Evolutionary conservation across 1,139 yeast genomes (phyloP).

Genomic region (Tardiomyces blankii): DNA sequence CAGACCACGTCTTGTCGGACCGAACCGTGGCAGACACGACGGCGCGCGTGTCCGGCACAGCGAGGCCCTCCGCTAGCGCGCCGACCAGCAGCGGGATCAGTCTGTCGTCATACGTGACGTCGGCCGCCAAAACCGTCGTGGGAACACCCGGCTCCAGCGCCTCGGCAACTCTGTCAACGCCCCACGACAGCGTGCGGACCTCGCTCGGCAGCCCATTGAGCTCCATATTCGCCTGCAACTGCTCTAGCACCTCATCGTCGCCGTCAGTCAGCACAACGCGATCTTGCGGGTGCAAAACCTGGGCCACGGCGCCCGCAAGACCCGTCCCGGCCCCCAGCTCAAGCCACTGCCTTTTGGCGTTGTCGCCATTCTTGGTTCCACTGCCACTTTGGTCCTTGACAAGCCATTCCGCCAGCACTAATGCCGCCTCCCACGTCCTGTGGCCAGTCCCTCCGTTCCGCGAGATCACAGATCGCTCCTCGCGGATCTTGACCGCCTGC

Average conservation of each 20-base stretch:
- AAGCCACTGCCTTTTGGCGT: slow-evolving; percentile 17
- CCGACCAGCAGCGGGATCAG: slow-evolving; percentile 45
- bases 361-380: too few species aligned
- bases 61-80: slow-evolving; percentile 29
- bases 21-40: not conserved
- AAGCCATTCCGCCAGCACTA: slow-evolving; percentile 48
- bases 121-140: slow-evolving; percentile 48
- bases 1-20: not conserved
- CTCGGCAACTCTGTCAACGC: slow-evolving; percentile 23
- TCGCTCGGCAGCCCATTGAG: slow-evolving; percentile 31
- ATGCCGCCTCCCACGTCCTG: slow-evolving; percentile 91
- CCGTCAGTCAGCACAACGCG: slow-evolving; percentile 64
- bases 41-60: not conserved
- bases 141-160: slow-evolving; percentile 17
- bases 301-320: slow-evolving; percentile 52
- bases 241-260: slow-evolving; percentile 49
- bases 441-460: slow-evolving; percentile 71
- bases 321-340: slow-evolving; percentile 94
- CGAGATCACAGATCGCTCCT: slow-evolving; percentile 29
- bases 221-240: slow-evolving; percentile 34
- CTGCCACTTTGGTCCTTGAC: not conserved
- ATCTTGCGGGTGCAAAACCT: slow-evolving; percentile 16
- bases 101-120: slow-evolving; percentile 69
- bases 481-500: slow-evolving; percentile 7
- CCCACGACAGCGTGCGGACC: slow-evolving; percentile 52